Conservation (phyloP, 2,329 filamentous ascomycete genomes). For the Cadophora gregata region DNA sequence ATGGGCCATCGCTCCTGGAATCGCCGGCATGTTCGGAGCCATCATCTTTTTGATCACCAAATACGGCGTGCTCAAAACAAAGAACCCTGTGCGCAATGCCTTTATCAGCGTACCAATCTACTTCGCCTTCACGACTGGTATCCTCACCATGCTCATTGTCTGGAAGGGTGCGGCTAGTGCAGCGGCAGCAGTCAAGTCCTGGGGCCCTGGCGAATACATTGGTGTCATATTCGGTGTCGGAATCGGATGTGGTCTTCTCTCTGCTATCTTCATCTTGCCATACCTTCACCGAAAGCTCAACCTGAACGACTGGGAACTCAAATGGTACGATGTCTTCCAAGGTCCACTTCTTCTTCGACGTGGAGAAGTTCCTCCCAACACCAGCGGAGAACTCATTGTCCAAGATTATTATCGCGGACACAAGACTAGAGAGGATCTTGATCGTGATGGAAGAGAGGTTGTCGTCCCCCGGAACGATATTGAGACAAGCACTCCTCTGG, state of each 20-base stretch:
- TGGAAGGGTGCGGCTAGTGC: conserved; percentile 50
- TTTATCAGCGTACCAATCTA: conserved; percentile 50
- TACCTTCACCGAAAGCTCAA: conserved; percentile 52
- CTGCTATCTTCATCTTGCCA: conserved; percentile 53
- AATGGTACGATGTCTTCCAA: conserved; percentile 49
- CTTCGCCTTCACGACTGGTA: conserved; percentile 49
- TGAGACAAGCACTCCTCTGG: background rate
- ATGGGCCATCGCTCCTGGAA: conserved; percentile 64
- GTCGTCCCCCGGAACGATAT: background rate
- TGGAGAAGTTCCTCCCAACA: conserved; percentile 45
- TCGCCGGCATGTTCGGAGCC: conserved; percentile 59
- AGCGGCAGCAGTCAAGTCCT: conserved; percentile 45
- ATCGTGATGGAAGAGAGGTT: conserved; percentile 17
- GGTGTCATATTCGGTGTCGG: conserved; percentile 51
- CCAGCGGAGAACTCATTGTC: conserved; percentile 43
- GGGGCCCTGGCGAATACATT: conserved; percentile 46
- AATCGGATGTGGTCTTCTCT: conserved; percentile 47
- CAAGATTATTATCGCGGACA: conserved; percentile 51
- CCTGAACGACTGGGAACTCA: conserved; percentile 51
- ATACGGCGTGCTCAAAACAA: conserved; percentile 49
- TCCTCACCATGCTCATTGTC: conserved; percentile 48
- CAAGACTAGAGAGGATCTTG: conserved; percentile 45
- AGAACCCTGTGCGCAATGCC: conserved; percentile 49
- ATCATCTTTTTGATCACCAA: conserved; percentile 53
- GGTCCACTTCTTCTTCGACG: conserved; percentile 50